Evolutionary conservation across 129 eudicot genomes (phyloP).

Genomic region (Oenanthe sinensis): DNA sequence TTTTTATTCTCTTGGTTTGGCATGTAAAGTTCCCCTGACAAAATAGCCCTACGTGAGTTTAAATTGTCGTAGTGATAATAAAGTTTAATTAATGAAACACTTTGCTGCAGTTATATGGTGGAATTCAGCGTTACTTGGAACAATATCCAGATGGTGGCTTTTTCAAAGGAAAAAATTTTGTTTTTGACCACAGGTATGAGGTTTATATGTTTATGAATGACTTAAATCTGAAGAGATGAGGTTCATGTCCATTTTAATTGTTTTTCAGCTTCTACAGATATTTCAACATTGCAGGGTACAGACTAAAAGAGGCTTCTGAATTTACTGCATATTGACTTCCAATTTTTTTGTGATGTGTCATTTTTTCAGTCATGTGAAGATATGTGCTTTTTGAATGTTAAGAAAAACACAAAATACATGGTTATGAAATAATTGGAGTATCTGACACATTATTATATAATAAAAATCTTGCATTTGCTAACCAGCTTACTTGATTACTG

Average conservation of each 20-base stretch:
- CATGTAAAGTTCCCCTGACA: not conserved
- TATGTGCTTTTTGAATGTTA: not conserved
- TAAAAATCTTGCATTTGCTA: not conserved
- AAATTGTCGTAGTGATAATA: not conserved
- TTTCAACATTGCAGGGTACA: not conserved
- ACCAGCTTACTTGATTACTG: slow-evolving; percentile 3
- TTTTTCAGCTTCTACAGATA: not conserved
- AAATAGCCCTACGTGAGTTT: not conserved
- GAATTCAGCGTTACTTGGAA: slow-evolving; percentile 90
- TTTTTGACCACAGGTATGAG: slow-evolving; percentile 88
- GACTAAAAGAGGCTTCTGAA: not conserved
- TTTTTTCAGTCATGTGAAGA: not conserved
- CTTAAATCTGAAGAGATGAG: not conserved
- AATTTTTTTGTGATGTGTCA: not conserved
- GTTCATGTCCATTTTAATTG: not conserved
- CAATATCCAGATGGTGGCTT: slow-evolving; percentile 94
- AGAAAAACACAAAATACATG: not conserved
- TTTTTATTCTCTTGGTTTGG: not conserved
- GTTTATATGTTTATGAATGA: slow-evolving; percentile 24
- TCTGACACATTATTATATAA: not conserved
- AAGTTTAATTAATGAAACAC: not conserved
- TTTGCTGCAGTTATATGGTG: slow-evolving; percentile 72
- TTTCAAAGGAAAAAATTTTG: slow-evolving; percentile 90
- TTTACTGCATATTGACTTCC: not conserved
- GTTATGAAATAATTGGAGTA: not conserved